A percentile compares a stretch with the other conserved stretches of the same genome.
Conservation (phyloP, 352 stramenopile species). For the Phytophthora lateralis region DNA sequence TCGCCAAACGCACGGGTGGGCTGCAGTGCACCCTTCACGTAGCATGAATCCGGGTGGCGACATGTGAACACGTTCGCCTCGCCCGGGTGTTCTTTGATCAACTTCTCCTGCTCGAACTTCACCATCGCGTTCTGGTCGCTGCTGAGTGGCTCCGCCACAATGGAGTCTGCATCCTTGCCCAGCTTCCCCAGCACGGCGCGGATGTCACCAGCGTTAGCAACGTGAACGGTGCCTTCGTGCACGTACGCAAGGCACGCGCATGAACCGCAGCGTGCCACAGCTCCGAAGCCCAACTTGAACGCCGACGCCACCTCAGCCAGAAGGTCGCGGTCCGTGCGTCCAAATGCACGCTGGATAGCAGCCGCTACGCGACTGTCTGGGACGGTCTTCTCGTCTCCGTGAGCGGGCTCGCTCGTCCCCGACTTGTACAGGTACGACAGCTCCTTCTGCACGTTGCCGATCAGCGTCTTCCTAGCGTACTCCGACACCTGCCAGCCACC, state of each 20-base stretch:
- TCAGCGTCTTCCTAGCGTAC: constrained; percentile 79
- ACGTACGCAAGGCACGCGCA: constrained; percentile 88
- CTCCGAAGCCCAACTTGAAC: constrained; percentile 92
- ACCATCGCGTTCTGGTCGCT: constrained; percentile 94
- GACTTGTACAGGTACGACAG: constrained; percentile 55
- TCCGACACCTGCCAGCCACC: constrained; percentile 94
- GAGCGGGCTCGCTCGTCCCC: constrained; percentile 24
- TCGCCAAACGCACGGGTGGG: constrained; percentile 92
- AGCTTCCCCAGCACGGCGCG: constrained; percentile 76
- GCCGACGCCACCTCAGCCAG: constrained; percentile 78
- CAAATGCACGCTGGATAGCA: constrained; percentile 86
- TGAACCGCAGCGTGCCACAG: constrained; percentile 86
- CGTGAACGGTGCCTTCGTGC: constrained; percentile 74
- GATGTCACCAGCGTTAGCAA: constrained; percentile 90
- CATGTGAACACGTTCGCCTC: constrained; percentile 93
- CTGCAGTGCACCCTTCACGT: constrained; percentile 93
- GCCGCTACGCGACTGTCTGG: constrained; percentile 60
- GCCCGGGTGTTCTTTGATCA: constrained; percentile 83
- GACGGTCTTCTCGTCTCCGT: constrained; percentile 34
- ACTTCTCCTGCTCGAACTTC: constrained; percentile 84
- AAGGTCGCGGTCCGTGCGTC: constrained; percentile 85
- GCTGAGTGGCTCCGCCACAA: constrained; percentile 78
- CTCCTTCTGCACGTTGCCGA: constrained; percentile 83
- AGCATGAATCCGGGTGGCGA: constrained; percentile 91
- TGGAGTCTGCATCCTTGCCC: constrained; percentile 36